Percentiles rank a stretch among this genome's conserved stretches.
These are phyloP conservation scores for Candida orba DNA, from an alignment of 805 yeast species.

Conservation along the genomic window DNA sequence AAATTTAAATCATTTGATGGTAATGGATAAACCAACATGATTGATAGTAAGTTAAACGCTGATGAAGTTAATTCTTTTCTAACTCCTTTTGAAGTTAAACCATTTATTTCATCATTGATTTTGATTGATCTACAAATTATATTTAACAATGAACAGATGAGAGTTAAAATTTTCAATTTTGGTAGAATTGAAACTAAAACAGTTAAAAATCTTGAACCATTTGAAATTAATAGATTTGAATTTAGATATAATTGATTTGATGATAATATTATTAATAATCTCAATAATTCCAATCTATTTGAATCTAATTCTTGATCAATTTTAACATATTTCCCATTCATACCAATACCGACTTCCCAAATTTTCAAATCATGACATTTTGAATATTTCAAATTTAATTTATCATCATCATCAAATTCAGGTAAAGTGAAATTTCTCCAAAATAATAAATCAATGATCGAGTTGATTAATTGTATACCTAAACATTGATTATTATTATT, in stretches of 20 bases:
- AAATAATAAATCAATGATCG: conserved; percentile 43
- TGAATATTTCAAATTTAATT: neutral
- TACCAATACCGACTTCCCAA: conserved; percentile 83
- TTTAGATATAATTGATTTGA: conserved; percentile 53
- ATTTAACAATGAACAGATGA: conserved; percentile 68
- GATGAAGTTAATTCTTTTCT: conserved; percentile 44
- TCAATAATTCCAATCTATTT: conserved; percentile 60
- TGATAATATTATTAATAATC: conserved; percentile 51
- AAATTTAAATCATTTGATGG: conserved; percentile 41
- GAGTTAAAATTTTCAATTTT: conserved; percentile 39
- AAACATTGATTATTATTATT: conserved; percentile 11
- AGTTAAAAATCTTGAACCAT: conserved; percentile 58
- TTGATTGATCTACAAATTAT: conserved; percentile 45
- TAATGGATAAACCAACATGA: conserved; percentile 56
- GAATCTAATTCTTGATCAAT: conserved; percentile 43
- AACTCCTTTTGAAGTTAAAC: conserved; percentile 29
- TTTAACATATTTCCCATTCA: conserved; percentile 22
- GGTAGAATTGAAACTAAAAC: conserved; percentile 45
- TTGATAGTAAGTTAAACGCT: conserved; percentile 54
- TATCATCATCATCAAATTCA: conserved; percentile 7
- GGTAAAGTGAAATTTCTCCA: conserved; percentile 49
- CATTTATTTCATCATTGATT: conserved; percentile 34
- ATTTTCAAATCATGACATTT: conserved; percentile 32
- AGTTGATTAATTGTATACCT: conserved; percentile 31
- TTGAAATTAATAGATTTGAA: conserved; percentile 33